phyloP scores from a whole-genome alignment of 371 early-diverging fungal species.

The Lichtheimia hyalospora region DNA sequence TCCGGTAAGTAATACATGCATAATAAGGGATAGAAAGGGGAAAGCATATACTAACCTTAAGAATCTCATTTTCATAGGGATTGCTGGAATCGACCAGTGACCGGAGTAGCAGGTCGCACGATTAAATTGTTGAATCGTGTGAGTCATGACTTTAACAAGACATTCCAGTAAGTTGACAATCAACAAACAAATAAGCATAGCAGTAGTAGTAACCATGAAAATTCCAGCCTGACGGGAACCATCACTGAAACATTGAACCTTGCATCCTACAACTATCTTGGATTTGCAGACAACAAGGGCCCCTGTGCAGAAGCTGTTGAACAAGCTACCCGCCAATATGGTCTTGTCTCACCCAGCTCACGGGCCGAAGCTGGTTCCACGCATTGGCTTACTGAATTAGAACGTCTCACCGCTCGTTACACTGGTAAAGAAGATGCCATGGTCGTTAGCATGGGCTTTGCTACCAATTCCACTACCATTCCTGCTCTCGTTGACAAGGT shows the following conservation, averaged over 20 bases:
- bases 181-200: neutral
- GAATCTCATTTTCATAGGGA: constrained; percentile 58
- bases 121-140: constrained; percentile 87
- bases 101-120: constrained; percentile 91
- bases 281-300: constrained; percentile 93
- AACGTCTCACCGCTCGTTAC: constrained; percentile 92
- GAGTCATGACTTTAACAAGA: constrained; percentile 81
- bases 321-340: constrained; percentile 61
- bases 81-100: constrained; percentile 97
- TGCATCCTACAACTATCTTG: constrained; percentile 99
- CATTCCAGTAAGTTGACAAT: constrained; percentile 62
- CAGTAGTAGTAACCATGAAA: neutral
- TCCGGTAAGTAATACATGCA: constrained; percentile 49
- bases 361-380: constrained; percentile 73
- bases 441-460: constrained; percentile 70
- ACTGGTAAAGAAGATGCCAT: constrained; percentile 48
- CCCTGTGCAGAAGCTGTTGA: constrained; percentile 94
- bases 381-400: constrained; percentile 80
- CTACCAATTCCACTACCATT: constrained; percentile 97
- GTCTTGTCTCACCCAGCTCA: constrained; percentile 67
- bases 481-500: constrained; percentile 88
- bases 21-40: neutral
- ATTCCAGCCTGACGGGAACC: constrained; percentile 73
- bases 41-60: neutral
- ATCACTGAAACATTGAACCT: constrained; percentile 90